Percentiles rank a stretch among this genome's conserved stretches.
Evolutionary conservation across 352 stramenopile genomes (phyloP).

Genomic region (Phytophthora macrochlamydospora): DNA sequence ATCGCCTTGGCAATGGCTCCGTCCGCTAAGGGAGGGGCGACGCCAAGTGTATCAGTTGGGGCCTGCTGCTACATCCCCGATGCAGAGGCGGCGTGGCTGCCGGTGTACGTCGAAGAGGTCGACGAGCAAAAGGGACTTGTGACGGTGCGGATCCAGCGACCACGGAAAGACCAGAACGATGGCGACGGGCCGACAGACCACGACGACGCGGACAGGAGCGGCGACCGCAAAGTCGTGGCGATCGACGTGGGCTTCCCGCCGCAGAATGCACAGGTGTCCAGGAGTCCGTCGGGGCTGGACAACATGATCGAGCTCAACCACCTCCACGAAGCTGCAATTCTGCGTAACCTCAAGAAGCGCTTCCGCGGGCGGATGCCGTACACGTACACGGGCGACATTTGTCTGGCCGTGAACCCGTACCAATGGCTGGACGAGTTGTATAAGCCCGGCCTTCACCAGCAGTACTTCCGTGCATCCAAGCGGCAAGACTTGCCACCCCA

Average conservation of each 20-base stretch:
- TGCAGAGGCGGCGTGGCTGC: slow-evolving; percentile 66
- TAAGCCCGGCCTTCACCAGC: slow-evolving; percentile 54
- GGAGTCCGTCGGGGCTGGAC: slow-evolving; percentile 42
- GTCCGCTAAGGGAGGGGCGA: slow-evolving; percentile 21
- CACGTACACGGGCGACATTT: slow-evolving; percentile 96
- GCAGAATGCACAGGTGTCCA: slow-evolving; percentile 55
- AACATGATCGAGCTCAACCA: slow-evolving; percentile 89
- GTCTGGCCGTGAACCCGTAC: slow-evolving; percentile 97
- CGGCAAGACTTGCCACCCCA: slow-evolving; percentile 65
- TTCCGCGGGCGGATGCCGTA: slow-evolving; percentile 90
- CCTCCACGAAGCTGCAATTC: slow-evolving; percentile 90
- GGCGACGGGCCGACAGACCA: slow-evolving; percentile 24
- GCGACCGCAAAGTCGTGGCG: slow-evolving; percentile 37
- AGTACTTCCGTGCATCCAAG: slow-evolving; percentile 62
- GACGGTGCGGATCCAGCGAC: slow-evolving; percentile 46
- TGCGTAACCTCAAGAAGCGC: slow-evolving; percentile 87
- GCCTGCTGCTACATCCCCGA: slow-evolving; percentile 81
- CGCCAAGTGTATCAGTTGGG: slow-evolving; percentile 54
- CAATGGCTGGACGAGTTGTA: slow-evolving; percentile 89
- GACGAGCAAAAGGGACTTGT: slow-evolving; percentile 49
- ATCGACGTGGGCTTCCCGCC: slow-evolving; percentile 57
- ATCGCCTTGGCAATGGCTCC: slow-evolving; percentile 15
- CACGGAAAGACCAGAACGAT: slow-evolving; percentile 31
- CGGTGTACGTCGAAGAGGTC: slow-evolving; percentile 70
- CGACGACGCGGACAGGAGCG: slow-evolving; percentile 24